Percentiles rank a stretch among this genome's conserved stretches.
Evolutionary conservation across 2,329 filamentous ascomycete genomes (phyloP).

Genomic region (Stylonectria norvegica): DNA sequence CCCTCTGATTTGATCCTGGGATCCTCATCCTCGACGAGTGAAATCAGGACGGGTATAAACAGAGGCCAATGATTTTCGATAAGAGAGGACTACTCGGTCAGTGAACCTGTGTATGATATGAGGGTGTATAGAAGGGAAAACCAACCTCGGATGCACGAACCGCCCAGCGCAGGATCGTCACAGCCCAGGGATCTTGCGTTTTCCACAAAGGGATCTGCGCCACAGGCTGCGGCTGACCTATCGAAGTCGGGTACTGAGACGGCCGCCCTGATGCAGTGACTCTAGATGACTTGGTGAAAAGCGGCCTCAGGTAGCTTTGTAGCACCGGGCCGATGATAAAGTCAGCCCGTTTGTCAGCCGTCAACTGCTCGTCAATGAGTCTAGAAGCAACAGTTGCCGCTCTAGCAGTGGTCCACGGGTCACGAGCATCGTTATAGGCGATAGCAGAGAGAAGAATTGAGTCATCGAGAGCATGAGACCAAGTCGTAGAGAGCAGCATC

Average conservation of each 20-base stretch:
- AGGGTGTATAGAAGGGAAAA: background rate
- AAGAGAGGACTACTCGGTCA: conserved; percentile 32
- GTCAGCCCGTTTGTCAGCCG: conserved; percentile 7
- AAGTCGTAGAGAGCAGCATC: conserved; percentile 17
- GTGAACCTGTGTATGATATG: conserved; percentile 4
- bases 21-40: conserved; percentile 64
- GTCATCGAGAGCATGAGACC: conserved; percentile 9
- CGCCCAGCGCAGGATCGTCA: conserved; percentile 48
- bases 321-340: conserved; percentile 58
- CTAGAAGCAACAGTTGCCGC: conserved; percentile 29
- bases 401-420: conserved; percentile 38
- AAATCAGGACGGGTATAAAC: conserved; percentile 66
- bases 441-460: conserved; percentile 30
- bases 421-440: conserved; percentile 30
- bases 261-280: conserved; percentile 31
- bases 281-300: conserved; percentile 57
- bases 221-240: conserved; percentile 2
- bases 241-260: conserved; percentile 17
- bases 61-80: conserved; percentile 62
- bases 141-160: conserved; percentile 50
- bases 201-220: conserved; percentile 23
- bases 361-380: conserved; percentile 32
- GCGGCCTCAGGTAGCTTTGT: conserved; percentile 59
- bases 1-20: conserved; percentile 55
- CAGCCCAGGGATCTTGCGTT: conserved; percentile 13